These are phyloP conservation scores for Candida coleopterorum DNA, from an alignment of 805 yeast genomes.

Conservation along the genomic window DNA sequence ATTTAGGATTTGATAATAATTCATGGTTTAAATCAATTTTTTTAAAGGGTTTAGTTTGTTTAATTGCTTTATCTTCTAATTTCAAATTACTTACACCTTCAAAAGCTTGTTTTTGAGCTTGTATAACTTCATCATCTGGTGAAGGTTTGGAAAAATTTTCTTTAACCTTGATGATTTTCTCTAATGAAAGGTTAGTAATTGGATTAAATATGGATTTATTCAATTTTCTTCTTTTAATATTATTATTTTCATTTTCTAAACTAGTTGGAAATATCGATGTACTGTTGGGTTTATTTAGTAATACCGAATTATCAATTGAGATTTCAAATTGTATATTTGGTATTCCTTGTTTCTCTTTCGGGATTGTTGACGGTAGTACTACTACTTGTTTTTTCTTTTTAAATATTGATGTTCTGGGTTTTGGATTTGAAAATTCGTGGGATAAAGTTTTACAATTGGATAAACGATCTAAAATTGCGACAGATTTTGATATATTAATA, in stretches of 20 bases:
- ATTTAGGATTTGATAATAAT: slow-evolving; percentile 25
- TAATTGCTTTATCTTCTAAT: slow-evolving; percentile 12
- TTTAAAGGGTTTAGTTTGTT: slow-evolving; percentile 38
- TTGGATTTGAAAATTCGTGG: neutral
- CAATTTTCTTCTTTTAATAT: slow-evolving; percentile 16
- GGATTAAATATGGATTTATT: slow-evolving; percentile 22
- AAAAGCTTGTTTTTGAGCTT: slow-evolving; percentile 51
- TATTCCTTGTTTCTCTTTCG: neutral
- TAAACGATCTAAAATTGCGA: slow-evolving; percentile 17
- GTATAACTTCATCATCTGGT: slow-evolving; percentile 71
- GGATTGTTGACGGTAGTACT: neutral
- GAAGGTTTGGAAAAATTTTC: slow-evolving; percentile 63
- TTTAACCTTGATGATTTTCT: slow-evolving; percentile 35
- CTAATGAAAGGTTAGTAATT: slow-evolving; percentile 40
- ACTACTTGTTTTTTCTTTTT: neutral
- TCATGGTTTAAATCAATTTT: slow-evolving; percentile 40
- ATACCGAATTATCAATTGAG: slow-evolving; percentile 8
- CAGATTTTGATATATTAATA: slow-evolving; percentile 11
- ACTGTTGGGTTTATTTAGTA: slow-evolving; percentile 11
- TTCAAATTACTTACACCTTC: slow-evolving; percentile 27
- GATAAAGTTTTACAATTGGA: slow-evolving; percentile 2
- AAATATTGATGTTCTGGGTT: slow-evolving; percentile 1
- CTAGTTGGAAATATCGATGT: slow-evolving; percentile 15
- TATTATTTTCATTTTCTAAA: slow-evolving; percentile 2
- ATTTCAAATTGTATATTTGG: slow-evolving; percentile 6